Percentiles rank a stretch among this genome's conserved stretches.
phyloP scores from a whole-genome alignment of 78 protist species.

The Pigoraptor vietnamica region DNA sequence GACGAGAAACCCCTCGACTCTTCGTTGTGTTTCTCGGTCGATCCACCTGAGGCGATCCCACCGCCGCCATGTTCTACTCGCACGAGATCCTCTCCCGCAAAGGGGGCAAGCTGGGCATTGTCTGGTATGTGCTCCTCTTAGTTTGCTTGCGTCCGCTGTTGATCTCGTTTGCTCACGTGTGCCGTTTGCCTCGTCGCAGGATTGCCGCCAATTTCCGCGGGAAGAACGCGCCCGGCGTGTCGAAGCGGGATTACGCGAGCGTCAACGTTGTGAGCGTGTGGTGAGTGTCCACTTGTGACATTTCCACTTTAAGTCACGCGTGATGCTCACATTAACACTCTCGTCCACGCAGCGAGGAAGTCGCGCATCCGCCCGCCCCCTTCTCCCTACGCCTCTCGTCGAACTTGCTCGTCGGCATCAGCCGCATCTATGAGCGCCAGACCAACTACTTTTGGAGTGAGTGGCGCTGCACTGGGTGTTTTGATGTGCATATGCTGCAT shows the following conservation, averaged over 20 bases:
- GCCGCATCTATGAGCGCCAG: neutral
- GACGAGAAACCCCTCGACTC: no score
- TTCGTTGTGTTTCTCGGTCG: no score
- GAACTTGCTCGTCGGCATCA: neutral
- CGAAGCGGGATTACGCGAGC: neutral
- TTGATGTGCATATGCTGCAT: no score
- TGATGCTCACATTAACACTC: neutral
- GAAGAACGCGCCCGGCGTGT: neutral
- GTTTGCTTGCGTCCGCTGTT: no score
- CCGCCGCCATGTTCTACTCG: neutral
- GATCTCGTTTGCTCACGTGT: no score
- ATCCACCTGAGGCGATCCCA: no score
- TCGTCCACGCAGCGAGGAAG: neutral
- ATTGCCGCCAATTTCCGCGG: neutral
- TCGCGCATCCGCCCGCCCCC: neutral
- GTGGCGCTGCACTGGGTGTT: no score
- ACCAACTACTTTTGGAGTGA: neutral
- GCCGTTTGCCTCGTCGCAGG: neutral
- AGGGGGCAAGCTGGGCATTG: neutral
- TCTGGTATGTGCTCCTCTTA: neutral
- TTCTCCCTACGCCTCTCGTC: neutral
- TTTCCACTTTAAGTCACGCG: no score
- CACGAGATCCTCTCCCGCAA: neutral
- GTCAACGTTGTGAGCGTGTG: neutral
- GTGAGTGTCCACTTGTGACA: no score